phyloP scores from a whole-genome alignment of 345 rosid species.

The Trapa bicornis region DNA sequence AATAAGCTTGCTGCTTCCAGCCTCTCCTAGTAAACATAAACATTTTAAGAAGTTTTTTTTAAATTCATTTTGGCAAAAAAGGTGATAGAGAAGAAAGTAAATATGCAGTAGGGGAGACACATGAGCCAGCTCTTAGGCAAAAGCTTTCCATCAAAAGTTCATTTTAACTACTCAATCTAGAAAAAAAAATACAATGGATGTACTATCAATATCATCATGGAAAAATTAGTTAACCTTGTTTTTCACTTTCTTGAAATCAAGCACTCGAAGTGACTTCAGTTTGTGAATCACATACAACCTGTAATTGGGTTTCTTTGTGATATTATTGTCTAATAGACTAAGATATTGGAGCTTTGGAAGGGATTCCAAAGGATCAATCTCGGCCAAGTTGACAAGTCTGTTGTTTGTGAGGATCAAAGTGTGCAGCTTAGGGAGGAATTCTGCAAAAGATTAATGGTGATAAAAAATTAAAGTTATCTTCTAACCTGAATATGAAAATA shows the following conservation, averaged over 20 bases:
- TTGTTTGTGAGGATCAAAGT: conserved; percentile 84
- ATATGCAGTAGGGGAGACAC: not conserved
- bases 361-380: conserved; percentile 90
- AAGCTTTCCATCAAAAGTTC: not conserved
- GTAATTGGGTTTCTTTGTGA: conserved; percentile 85
- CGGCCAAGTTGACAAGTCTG: conserved; percentile 93
- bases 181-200: not conserved
- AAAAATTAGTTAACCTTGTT: conserved; percentile 49
- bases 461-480: not conserved
- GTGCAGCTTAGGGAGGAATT: conserved; percentile 82
- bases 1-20: conserved; percentile 69
- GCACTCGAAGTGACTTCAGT: conserved; percentile 70
- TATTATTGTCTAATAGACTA: conserved; percentile 79
- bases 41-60: not conserved
- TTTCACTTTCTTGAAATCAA: conserved; percentile 92
- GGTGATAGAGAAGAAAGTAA: not conserved
- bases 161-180: not conserved
- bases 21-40: conserved; percentile 65
- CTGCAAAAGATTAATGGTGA: conserved; percentile 22
- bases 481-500: not conserved
- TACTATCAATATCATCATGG: not conserved
- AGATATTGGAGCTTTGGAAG: conserved; percentile 80
- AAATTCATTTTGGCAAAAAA: not conserved
- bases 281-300: conserved; percentile 87
- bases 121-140: not conserved